These are phyloP conservation scores for Cladobotryum mycophilum DNA, from an alignment of 2,329 filamentous ascomycete species.

Conservation along the genomic window DNA sequence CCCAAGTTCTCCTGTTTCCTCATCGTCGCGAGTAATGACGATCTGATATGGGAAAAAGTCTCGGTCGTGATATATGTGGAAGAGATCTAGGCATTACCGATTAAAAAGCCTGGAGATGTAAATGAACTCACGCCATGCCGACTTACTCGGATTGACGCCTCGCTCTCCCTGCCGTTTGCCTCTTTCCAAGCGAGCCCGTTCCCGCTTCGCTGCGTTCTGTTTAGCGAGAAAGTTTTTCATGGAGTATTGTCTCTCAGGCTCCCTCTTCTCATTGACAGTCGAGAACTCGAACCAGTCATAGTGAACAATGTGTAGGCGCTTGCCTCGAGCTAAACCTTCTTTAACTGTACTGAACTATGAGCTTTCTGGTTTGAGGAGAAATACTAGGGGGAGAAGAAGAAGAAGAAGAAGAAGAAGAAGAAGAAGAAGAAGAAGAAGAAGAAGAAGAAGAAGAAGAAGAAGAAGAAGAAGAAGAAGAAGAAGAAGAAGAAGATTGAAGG, in stretches of 20 bases:
- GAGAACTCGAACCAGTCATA: constrained; percentile 50
- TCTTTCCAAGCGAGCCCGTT: constrained; percentile 29
- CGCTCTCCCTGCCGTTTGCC: constrained; percentile 35
- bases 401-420: too few species aligned
- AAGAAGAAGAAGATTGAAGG: too few species aligned
- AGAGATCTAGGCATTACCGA: constrained; percentile 40
- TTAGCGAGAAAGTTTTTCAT: constrained; percentile 30
- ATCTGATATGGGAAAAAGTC: constrained; percentile 60
- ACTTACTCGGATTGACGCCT: constrained; percentile 45
- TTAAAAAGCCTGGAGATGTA: background rate
- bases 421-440: too few species aligned
- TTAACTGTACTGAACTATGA: constrained; percentile 27
- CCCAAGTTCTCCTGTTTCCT: constrained; percentile 37
- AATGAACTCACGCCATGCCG: background rate
- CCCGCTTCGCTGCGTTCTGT: constrained; percentile 25
- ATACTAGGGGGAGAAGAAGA: background rate
- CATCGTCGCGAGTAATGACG: constrained; percentile 49
- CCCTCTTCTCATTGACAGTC: constrained; percentile 24
- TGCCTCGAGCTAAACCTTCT: constrained; percentile 29
- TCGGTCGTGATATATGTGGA: constrained; percentile 58
- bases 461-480: too few species aligned
- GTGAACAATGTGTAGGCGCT: constrained; percentile 36
- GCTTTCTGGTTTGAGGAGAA: background rate
- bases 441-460: too few species aligned
- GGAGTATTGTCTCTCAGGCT: constrained; percentile 34